Evolutionary conservation across 805 yeast species (phyloP).

Genomic region (Metschnikowia kunwiensis): DNA sequence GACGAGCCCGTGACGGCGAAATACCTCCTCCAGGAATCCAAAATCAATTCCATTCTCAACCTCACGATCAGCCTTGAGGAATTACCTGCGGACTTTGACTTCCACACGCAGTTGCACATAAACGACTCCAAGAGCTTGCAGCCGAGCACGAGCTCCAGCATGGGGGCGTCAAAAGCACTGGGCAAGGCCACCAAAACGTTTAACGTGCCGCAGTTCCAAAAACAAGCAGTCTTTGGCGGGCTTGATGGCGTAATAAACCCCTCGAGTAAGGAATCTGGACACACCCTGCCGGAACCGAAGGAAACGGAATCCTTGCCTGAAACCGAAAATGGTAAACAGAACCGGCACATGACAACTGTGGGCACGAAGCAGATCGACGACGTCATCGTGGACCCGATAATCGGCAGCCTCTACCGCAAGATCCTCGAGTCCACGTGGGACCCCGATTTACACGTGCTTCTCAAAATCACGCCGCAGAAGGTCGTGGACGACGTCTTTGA

Average conservation of each 20-base stretch:
- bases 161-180: slow-evolving; percentile 16
- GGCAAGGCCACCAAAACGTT: slow-evolving; percentile 21
- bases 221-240: slow-evolving; percentile 48
- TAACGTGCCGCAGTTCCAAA: slow-evolving; percentile 41
- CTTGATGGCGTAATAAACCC: slow-evolving; percentile 39
- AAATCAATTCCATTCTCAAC: slow-evolving; percentile 76
- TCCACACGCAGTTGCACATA: slow-evolving; percentile 41
- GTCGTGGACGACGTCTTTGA: slow-evolving; percentile 72
- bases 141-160: slow-evolving; percentile 4
- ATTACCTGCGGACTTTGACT: slow-evolving; percentile 36
- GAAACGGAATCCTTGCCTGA: neutral
- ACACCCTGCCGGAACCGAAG: neutral
- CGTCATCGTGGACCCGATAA: slow-evolving; percentile 47
- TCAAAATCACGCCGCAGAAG: slow-evolving; percentile 62
- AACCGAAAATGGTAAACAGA: slow-evolving; percentile 1
- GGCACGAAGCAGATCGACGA: slow-evolving; percentile 15
- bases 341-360: slow-evolving; percentile 5
- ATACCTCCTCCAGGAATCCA: slow-evolving; percentile 72
- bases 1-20: slow-evolving; percentile 52
- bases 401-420: slow-evolving; percentile 48
- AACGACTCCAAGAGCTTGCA: slow-evolving; percentile 22
- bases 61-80: slow-evolving; percentile 53
- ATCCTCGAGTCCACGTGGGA: slow-evolving; percentile 65
- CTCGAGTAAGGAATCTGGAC: slow-evolving; percentile 1
- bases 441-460: slow-evolving; percentile 39